phyloP scores from a whole-genome alignment of 495 filamentous ascomycete species.

The Penicillium paxilli region DNA sequence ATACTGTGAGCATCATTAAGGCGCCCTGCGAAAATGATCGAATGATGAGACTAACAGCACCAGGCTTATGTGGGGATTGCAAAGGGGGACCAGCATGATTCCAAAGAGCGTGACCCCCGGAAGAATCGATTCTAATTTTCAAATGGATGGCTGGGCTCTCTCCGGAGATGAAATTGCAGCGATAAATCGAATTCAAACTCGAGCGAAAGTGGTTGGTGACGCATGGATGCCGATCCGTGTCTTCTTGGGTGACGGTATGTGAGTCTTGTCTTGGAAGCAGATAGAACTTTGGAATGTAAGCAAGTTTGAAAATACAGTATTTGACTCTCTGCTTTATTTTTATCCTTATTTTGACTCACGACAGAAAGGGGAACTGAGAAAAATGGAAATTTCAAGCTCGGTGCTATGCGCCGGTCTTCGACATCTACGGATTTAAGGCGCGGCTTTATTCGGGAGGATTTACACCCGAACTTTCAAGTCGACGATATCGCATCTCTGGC shows the following conservation, averaged over 20 bases:
- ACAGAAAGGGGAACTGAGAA: too few species aligned
- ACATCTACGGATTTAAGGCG: neutral
- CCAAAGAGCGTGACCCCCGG: conserved; percentile 63
- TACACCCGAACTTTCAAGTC: too few species aligned
- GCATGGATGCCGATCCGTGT: conserved; percentile 70
- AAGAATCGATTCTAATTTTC: conserved; percentile 62
- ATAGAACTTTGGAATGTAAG: too few species aligned
- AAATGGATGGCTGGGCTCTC: conserved; percentile 63
- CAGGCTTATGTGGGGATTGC: conserved; percentile 59
- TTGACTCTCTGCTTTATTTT: too few species aligned
- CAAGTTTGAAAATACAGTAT: too few species aligned
- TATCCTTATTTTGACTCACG: too few species aligned
- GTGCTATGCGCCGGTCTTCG: neutral
- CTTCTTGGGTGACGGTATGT: conserved; percentile 73
- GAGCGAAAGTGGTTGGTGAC: conserved; percentile 72
- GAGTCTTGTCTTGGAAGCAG: neutral
- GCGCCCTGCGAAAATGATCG: neutral
- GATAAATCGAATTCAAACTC: conserved; percentile 58
- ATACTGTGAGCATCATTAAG: conserved; percentile 34
- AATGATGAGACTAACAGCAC: neutral
- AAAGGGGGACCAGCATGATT: conserved; percentile 68
- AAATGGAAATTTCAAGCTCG: neutral
- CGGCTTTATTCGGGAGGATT: neutral
- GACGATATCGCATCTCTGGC: too few species aligned
- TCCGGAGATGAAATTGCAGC: conserved; percentile 46